These are phyloP conservation scores for Karstenula rhodostoma DNA, from an alignment of 2,329 filamentous ascomycete species.

Conservation along the genomic window DNA sequence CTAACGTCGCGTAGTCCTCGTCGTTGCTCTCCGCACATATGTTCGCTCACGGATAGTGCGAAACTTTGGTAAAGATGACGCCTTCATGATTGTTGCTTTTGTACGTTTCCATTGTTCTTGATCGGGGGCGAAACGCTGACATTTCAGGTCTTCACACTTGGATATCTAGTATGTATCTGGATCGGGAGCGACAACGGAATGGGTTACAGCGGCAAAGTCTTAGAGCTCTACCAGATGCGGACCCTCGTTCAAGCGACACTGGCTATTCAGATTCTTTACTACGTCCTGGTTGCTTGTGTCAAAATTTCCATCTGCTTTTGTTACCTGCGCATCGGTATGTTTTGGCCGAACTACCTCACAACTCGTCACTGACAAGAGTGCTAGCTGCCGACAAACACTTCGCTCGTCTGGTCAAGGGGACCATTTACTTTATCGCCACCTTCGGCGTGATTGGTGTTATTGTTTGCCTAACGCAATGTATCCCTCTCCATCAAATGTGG, in stretches of 20 bases:
- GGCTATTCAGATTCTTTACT: conserved; percentile 44
- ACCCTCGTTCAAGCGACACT: conserved; percentile 34
- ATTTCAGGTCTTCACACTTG: conserved; percentile 33
- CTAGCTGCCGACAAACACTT: conserved; percentile 35
- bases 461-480: conserved; percentile 38
- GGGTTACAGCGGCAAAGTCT: conserved; percentile 31
- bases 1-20: conserved; percentile 25
- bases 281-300: conserved; percentile 36
- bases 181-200: conserved; percentile 34
- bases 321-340: conserved; percentile 46
- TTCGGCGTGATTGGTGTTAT: conserved; percentile 39
- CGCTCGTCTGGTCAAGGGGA: conserved; percentile 31
- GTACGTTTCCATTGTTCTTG: conserved; percentile 23
- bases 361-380: conserved; percentile 4
- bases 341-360: not conserved
- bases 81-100: conserved; percentile 36
- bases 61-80: conserved; percentile 41
- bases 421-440: conserved; percentile 33
- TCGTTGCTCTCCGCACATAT: conserved; percentile 35
- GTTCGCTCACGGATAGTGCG: conserved; percentile 30
- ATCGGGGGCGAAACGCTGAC: not conserved
- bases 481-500: conserved; percentile 45
- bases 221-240: conserved; percentile 30
- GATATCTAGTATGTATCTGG: conserved; percentile 33
- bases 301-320: conserved; percentile 47